Conservation (phyloP, 352 stramenopile species). For the Phytophthora constricta region DNA sequence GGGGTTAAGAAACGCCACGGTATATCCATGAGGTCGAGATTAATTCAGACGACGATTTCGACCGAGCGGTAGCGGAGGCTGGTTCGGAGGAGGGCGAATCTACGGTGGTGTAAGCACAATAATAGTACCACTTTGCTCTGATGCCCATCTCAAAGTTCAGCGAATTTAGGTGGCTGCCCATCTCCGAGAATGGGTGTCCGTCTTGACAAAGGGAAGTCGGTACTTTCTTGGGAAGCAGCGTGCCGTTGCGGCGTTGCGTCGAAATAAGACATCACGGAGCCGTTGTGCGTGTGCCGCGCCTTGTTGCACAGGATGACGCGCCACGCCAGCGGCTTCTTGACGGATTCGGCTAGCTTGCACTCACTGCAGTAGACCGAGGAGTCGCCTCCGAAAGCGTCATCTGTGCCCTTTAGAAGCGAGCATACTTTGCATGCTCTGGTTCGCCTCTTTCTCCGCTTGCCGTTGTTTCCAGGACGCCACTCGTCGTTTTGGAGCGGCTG, state of each 20-base stretch:
- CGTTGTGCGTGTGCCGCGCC: constrained; percentile 6
- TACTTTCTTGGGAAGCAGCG: background rate
- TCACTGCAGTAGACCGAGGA: constrained; percentile 14
- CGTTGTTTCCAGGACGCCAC: constrained; percentile 7
- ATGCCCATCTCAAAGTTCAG: no score
- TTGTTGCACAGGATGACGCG: constrained; percentile 18
- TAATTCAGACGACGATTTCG: no score
- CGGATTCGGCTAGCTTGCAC: constrained; percentile 11
- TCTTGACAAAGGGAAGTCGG: no score
- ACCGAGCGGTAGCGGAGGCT: no score
- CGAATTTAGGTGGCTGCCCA: no score
- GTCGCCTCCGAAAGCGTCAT: background rate
- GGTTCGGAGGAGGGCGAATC: no score
- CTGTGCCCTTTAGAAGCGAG: constrained; percentile 13
- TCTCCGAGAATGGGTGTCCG: no score
- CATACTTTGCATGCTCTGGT: constrained; percentile 22
- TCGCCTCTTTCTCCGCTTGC: constrained; percentile 1
- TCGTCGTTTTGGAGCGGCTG: constrained; percentile 12
- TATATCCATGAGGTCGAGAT: no score
- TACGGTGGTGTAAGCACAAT: no score
- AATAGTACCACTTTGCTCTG: no score
- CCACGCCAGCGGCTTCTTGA: constrained; percentile 8
- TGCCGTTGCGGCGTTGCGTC: constrained; percentile 13
- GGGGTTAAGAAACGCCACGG: no score
- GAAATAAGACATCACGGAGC: constrained; percentile 9